phyloP scores from a whole-genome alignment of 306 rosid genomes.

The Prunus padus region DNA sequence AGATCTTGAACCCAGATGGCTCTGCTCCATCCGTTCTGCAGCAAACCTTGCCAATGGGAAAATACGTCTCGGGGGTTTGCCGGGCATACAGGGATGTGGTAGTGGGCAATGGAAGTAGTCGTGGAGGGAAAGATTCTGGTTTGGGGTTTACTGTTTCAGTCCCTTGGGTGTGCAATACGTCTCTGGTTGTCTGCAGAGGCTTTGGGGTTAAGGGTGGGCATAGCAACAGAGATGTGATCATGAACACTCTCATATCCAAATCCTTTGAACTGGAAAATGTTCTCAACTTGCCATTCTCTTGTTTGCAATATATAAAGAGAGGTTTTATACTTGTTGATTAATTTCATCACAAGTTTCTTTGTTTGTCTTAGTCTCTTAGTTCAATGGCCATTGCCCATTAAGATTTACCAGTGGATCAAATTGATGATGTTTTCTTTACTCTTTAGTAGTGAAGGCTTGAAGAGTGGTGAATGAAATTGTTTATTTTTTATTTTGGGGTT shows the following conservation, averaged over 20 bases:
- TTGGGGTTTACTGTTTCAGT: slow-evolving; percentile 76
- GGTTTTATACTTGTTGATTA: slow-evolving; percentile 65
- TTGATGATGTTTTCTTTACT: too few species aligned
- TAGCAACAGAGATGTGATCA: slow-evolving; percentile 35
- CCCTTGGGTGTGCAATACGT: slow-evolving; percentile 88
- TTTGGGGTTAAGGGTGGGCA: slow-evolving; percentile 30
- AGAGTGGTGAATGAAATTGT: too few species aligned
- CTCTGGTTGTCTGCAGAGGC: slow-evolving; percentile 85
- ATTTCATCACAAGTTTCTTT: slow-evolving; percentile 1
- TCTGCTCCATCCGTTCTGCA: slow-evolving; percentile 48
- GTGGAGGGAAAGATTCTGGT: slow-evolving; percentile 40
- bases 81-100: slow-evolving; percentile 68
- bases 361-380: not conserved
- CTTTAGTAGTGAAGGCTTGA: too few species aligned
- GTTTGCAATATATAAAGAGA: slow-evolving; percentile 65
- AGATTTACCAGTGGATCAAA: too few species aligned
- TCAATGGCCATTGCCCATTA: too few species aligned
- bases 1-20: slow-evolving; percentile 45
- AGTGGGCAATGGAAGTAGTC: slow-evolving; percentile 34
- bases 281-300: slow-evolving; percentile 71
- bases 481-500: too few species aligned
- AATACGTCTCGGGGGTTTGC: slow-evolving; percentile 58
- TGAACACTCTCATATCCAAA: slow-evolving; percentile 52
- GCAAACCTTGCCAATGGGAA: slow-evolving; percentile 66
- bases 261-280: slow-evolving; percentile 70